Evolutionary conservation across 768 basidiomycete species (phyloP), one percentile per base, ranked within the genome.

Genomic region (Termitomyces eurrhizus): DNA sequence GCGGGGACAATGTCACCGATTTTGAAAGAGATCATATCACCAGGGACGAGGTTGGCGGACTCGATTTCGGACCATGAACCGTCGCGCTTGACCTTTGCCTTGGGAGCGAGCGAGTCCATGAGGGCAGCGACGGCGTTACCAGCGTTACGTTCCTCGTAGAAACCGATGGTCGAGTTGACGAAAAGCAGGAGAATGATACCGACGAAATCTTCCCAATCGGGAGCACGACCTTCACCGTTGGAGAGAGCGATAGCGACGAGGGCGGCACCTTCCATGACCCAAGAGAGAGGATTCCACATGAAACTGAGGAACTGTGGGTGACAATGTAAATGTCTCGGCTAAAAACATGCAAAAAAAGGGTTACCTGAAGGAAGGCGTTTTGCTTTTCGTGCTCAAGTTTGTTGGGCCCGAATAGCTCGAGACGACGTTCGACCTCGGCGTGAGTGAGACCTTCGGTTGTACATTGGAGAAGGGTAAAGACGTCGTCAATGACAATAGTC

Each of bases 251-350:
- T 98, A 52, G 96, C 95, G 65, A 95, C 93, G 35, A 94, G 81
- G 8, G 93, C 92, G 42, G 95, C 95, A 63, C 89, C 94, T 76
- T 98, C 96, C 96, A 98, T 98, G 75, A 98, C 96, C 96, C 96
- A 98, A 37, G 96, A 98, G 13, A 98, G 81, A 48, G 96, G 96
- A 78, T 98, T 98, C 96, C 96, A 98, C 96, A 98, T 98, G 84
- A 98, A 98, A 72, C 88, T 87, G 67, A 94, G 78, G 76, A 95
- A 94, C 91, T 92, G 46, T 50, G 37, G 50, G 1, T 16, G 26
- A 57, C 45, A 24, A 52, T n/a, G 7, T 60, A 57, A 35, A 42
- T 7, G 61, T 33, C 32, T 29, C n/a, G 49, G 44, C 2, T 46
- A 29, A 14, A 39, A 2, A 14, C 8, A 26, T 21, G 37, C 14